These are phyloP conservation scores for Taphrina pruni DNA, from an alignment of 1,139 yeast genomes.

Conservation along the genomic window DNA sequence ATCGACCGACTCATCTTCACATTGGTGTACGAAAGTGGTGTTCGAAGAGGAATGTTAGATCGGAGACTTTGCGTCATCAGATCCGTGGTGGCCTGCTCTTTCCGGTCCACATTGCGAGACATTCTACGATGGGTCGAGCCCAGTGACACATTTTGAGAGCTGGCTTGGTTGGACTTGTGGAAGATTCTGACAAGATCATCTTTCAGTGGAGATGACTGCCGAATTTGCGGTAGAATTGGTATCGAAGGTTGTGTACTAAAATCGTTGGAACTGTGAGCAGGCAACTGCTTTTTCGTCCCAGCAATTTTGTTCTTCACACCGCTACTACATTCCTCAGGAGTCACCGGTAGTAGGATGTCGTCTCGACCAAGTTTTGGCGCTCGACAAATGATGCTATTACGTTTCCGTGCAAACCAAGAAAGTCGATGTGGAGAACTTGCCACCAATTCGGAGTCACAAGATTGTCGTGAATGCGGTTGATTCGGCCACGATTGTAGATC, in stretches of 20 bases:
- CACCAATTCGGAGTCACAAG: not conserved
- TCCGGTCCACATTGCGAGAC: constrained; percentile 1
- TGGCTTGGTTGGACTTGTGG: not conserved
- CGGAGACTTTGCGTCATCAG: not conserved
- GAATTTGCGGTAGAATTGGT: constrained; percentile 9
- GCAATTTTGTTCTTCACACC: not conserved
- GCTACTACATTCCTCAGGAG: not conserved
- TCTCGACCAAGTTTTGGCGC: constrained; percentile 2
- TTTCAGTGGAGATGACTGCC: constrained; percentile 3
- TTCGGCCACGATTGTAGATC: not conserved
- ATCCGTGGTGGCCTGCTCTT: not conserved
- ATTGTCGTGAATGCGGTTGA: not conserved
- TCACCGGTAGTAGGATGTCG: not conserved
- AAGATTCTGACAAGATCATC: not conserved
- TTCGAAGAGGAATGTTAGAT: not conserved
- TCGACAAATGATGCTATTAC: constrained; percentile 11
- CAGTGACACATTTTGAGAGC: not conserved
- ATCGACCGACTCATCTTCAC: constrained; percentile 9
- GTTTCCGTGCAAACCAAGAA: constrained; percentile 12
- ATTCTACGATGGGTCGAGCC: not conserved
- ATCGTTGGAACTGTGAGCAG: not conserved
- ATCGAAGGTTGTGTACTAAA: not conserved
- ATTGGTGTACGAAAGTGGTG: not conserved
- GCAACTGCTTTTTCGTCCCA: not conserved
- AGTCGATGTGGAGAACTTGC: constrained; percentile 10